Evolutionary conservation across 345 rosid genomes (phyloP).

Genomic region (Dipteronia dyeriana): DNA sequence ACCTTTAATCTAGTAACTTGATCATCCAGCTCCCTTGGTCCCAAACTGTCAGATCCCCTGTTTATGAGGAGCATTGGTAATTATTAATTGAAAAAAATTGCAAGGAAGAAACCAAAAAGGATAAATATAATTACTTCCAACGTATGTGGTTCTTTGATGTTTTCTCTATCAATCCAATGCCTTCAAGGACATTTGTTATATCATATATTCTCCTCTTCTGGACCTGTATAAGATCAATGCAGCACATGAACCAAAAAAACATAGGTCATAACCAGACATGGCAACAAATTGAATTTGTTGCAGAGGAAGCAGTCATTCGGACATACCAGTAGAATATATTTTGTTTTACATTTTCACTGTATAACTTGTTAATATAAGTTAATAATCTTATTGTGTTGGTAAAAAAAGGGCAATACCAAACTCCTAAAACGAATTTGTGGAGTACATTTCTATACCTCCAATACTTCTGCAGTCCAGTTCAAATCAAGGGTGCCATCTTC

Average conservation of each 20-base stretch:
- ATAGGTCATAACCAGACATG: slow-evolving; percentile 7
- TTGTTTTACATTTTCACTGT: neutral
- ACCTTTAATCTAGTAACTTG: slow-evolving; percentile 58
- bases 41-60: slow-evolving; percentile 60
- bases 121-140: slow-evolving; percentile 58
- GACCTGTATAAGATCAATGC: slow-evolving; percentile 46
- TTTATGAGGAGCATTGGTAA: slow-evolving; percentile 29
- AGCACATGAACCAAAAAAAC: neutral
- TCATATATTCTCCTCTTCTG: slow-evolving; percentile 91
- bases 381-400: neutral
- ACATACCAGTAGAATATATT: neutral
- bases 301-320: neutral
- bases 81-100: slow-evolving; percentile 10
- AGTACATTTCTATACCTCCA: slow-evolving; percentile 53
- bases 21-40: slow-evolving; percentile 45
- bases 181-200: slow-evolving; percentile 87
- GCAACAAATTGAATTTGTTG: neutral
- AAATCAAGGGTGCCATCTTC: slow-evolving; percentile 82
- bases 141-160: slow-evolving; percentile 77
- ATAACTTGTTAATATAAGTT: neutral
- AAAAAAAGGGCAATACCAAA: neutral
- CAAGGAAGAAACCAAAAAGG: slow-evolving; percentile 13
- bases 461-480: slow-evolving; percentile 60
- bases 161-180: slow-evolving; percentile 77
- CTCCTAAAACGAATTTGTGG: neutral